Evolutionary conservation across 495 filamentous ascomycete genomes (phyloP), one percentile per base, ranked within the genome.

Genomic region (Parmelia sp.): DNA sequence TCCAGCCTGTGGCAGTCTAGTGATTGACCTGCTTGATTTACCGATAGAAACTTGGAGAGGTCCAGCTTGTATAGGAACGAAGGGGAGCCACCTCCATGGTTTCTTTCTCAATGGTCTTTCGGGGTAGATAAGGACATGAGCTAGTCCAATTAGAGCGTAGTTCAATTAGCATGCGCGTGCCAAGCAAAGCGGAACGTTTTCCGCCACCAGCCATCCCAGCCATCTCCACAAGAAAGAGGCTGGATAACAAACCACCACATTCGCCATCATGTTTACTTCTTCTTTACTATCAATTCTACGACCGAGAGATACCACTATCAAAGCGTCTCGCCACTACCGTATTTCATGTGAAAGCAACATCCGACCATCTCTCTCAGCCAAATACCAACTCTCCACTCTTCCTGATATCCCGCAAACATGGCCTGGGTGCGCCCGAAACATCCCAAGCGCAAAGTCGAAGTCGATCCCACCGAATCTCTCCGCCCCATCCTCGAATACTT

Each of bases 121-220:
- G n/a, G n/a, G n/a, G n/a, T n/a, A n/a, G n/a, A n/a, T n/a, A n/a
- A n/a, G n/a, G n/a, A n/a, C n/a, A n/a, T n/a, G n/a, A n/a, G n/a
- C n/a, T n/a, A n/a, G n/a, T n/a, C n/a, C n/a, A n/a, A n/a, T n/a
- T n/a, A n/a, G n/a, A n/a, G n/a, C n/a, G n/a, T n/a, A n/a, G n/a
- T n/a, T n/a, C n/a, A n/a, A n/a, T n/a, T n/a, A n/a, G n/a, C n/a
- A n/a, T n/a, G n/a, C n/a, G n/a, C n/a, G n/a, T n/a, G n/a, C n/a
- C n/a, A n/a, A n/a, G n/a, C n/a, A n/a, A 33, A 33, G 51, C 51
- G 51, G 51, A 55, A 55, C 19, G 2, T 3, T 0, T 55, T 33
- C 51, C 51, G 51, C 27, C 21, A 55, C 51, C 51, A 55, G 51
- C 51, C 51, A 33, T 17, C 51, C 51, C 51, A 55, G 51, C 51